Evolutionary conservation across 1,284 basidiomycete genomes (phyloP).

Genomic region (Boletus austroedulis): DNA sequence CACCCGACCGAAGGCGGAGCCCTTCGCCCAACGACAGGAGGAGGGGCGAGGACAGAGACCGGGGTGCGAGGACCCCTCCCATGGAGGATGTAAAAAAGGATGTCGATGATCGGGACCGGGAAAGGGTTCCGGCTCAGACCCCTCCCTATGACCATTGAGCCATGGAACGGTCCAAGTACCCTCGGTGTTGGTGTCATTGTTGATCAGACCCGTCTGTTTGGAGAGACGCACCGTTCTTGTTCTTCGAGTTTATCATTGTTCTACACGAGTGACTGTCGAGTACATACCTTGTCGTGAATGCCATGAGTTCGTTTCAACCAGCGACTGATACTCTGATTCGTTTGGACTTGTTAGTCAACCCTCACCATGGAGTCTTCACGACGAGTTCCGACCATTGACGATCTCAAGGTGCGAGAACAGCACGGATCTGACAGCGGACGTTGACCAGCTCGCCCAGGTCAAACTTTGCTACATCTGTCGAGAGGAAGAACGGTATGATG

Average conservation of each 20-base stretch:
- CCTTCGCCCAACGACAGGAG: constrained; percentile 46
- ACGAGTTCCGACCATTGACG: constrained; percentile 32
- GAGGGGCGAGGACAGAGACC: constrained; percentile 46
- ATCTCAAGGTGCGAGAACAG: constrained; percentile 29
- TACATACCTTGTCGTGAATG: constrained; percentile 25
- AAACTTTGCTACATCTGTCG: constrained; percentile 77
- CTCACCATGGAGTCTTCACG: constrained; percentile 22
- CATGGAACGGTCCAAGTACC: not conserved
- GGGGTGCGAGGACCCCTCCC: constrained; percentile 45
- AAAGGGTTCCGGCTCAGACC: constrained; percentile 37
- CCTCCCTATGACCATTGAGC: constrained; percentile 50
- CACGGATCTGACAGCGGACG: not conserved
- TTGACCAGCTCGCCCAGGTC: constrained; percentile 42
- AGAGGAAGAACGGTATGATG: constrained; percentile 62
- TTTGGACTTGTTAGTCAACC: constrained; percentile 2
- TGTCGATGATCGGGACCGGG: constrained; percentile 40
- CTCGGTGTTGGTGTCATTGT: not conserved
- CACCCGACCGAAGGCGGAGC: constrained; percentile 50
- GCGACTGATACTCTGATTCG: not conserved
- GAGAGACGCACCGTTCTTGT: constrained; percentile 1
- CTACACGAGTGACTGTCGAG: constrained; percentile 16
- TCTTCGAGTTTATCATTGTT: not conserved
- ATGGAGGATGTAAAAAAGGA: constrained; percentile 48
- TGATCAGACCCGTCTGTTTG: not conserved
- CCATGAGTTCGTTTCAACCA: constrained; percentile 1